phyloP scores from a whole-genome alignment of 768 basidiomycete species.

The Dioszegia hungarica region DNA sequence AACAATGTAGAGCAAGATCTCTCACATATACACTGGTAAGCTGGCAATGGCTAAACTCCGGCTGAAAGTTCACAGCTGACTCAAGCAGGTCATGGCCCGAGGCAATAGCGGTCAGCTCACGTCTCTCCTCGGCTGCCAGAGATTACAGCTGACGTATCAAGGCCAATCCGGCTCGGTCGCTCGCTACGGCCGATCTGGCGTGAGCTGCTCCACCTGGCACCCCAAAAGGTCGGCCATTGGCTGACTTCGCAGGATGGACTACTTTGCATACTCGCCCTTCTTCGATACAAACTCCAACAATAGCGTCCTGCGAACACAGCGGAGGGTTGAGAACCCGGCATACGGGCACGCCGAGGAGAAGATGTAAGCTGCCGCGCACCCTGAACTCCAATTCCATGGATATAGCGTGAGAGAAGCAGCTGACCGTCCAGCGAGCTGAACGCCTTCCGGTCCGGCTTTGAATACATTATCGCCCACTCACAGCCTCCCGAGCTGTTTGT shows the following conservation, averaged over 20 bases:
- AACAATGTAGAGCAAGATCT: constrained; percentile 31
- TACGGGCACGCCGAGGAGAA: constrained; percentile 40
- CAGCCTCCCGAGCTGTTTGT: constrained; percentile 34
- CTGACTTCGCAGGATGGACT: constrained; percentile 33
- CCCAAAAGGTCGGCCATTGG: neutral
- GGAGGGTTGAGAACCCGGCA: constrained; percentile 28
- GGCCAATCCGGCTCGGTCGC: constrained; percentile 36
- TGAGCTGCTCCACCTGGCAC: constrained; percentile 6
- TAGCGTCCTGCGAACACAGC: constrained; percentile 30
- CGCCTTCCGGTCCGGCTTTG: constrained; percentile 36
- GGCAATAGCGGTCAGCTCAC: constrained; percentile 29
- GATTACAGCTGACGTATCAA: neutral
- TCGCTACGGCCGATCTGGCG: constrained; percentile 34
- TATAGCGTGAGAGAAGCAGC: no score
- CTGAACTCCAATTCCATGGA: no score
- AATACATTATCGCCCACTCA: constrained; percentile 37
- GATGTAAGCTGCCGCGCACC: constrained; percentile 18
- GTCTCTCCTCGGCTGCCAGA: neutral
- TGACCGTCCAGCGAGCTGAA: constrained; percentile 27
- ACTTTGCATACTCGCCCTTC: constrained; percentile 44
- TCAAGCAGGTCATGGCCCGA: constrained; percentile 45
- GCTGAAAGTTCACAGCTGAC: constrained; percentile 6
- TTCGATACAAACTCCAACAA: constrained; percentile 43
- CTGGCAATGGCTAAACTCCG: neutral
- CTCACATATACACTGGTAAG: constrained; percentile 41